A percentile compares a stretch with the other conserved stretches of the same genome.
phyloP scores from a whole-genome alignment of 345 rosid genomes.

The Gossypioides kirkii region DNA sequence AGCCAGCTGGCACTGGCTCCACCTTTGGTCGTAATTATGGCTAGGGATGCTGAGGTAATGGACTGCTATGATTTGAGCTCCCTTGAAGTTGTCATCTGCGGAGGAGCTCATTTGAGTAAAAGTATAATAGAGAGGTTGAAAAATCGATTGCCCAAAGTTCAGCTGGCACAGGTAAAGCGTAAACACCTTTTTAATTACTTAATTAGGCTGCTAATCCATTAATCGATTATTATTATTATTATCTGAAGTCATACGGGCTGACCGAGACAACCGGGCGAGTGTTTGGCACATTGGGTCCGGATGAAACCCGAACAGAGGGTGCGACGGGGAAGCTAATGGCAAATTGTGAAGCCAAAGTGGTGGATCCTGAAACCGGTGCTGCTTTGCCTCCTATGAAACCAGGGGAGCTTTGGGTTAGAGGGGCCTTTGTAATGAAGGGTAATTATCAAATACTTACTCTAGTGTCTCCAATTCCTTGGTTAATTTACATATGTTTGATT shows the following conservation, averaged over 20 bases:
- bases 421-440: conserved; percentile 53
- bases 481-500: too few species aligned
- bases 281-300: conserved; percentile 32
- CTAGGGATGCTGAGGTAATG: conserved; percentile 7
- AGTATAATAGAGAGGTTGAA: conserved; percentile 23
- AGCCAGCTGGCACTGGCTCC: conserved; percentile 49
- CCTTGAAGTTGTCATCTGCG: conserved; percentile 39
- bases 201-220: not conserved
- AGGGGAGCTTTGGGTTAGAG: conserved; percentile 61
- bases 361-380: conserved; percentile 34
- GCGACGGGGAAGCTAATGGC: conserved; percentile 46
- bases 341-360: conserved; percentile 42
- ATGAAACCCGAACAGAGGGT: conserved; percentile 34
- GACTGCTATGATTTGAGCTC: conserved; percentile 42
- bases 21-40: conserved; percentile 39
- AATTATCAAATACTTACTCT: not conserved
- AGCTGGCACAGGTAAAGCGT: conserved; percentile 28
- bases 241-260: conserved; percentile 45
- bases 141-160: conserved; percentile 32
- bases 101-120: conserved; percentile 39
- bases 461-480: too few species aligned
- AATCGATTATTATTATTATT: not conserved
- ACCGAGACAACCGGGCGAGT: conserved; percentile 49
- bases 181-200: not conserved
- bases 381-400: conserved; percentile 34